These are phyloP conservation scores for Pleoardoris graminearum DNA, from an alignment of 2,329 filamentous ascomycete species.

Conservation along the genomic window DNA sequence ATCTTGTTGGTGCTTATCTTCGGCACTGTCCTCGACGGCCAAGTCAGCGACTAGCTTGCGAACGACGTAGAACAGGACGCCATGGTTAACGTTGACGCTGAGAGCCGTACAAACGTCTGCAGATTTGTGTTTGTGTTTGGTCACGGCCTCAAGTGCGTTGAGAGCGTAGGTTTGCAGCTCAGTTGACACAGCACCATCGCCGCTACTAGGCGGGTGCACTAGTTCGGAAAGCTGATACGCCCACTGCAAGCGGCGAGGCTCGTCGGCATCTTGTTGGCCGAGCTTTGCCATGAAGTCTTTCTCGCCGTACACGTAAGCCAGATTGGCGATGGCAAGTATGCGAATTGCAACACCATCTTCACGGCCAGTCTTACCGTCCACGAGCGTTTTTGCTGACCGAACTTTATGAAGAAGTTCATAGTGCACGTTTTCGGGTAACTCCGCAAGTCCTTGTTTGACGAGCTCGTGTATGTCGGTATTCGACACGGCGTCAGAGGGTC, in stretches of 20 bases:
- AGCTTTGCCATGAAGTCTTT: slow-evolving; percentile 82
- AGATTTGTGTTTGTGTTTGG: slow-evolving; percentile 74
- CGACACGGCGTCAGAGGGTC: slow-evolving; percentile 58
- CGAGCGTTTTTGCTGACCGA: slow-evolving; percentile 79
- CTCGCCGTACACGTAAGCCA: slow-evolving; percentile 87
- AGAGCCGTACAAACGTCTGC: slow-evolving; percentile 87
- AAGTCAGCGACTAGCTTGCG: slow-evolving; percentile 88
- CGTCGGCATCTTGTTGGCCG: slow-evolving; percentile 83
- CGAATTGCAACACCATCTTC: slow-evolving; percentile 79
- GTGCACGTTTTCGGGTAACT: slow-evolving; percentile 71
- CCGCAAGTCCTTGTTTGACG: slow-evolving; percentile 50
- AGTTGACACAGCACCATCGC: slow-evolving; percentile 68
- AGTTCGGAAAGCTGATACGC: slow-evolving; percentile 91
- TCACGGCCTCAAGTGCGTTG: slow-evolving; percentile 80
- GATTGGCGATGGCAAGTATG: slow-evolving; percentile 83
- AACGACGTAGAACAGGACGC: slow-evolving; percentile 88
- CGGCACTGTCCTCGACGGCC: slow-evolving; percentile 53
- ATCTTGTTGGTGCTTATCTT: slow-evolving; percentile 68
- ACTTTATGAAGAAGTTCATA: slow-evolving; percentile 87
- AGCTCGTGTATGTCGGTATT: slow-evolving; percentile 49
- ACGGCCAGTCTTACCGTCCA: slow-evolving; percentile 65
- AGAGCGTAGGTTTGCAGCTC: slow-evolving; percentile 83
- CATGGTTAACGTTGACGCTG: slow-evolving; percentile 94
- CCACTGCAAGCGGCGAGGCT: slow-evolving; percentile 84
- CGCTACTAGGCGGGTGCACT: slow-evolving; percentile 78